Conservation (phyloP, 2,329 filamentous ascomycete species). For the Zasmidium cellare region DNA sequence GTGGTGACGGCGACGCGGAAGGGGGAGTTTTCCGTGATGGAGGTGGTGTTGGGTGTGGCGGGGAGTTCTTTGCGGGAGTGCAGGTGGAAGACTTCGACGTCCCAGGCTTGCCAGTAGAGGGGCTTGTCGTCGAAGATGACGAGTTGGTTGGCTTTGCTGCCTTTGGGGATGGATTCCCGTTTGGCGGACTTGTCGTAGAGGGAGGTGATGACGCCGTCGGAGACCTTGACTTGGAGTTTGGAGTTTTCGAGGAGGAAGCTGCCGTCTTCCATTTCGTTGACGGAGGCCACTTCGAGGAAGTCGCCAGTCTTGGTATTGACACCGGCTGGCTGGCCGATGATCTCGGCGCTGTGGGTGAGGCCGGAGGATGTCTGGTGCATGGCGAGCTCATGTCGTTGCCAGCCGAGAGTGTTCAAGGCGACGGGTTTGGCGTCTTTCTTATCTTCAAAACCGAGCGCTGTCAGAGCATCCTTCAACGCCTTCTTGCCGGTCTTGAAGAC, state of each 20-base stretch:
- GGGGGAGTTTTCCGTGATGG: conserved; percentile 68
- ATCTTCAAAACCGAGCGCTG: conserved; percentile 63
- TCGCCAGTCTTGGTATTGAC: background rate
- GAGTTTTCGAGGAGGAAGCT: conserved; percentile 79
- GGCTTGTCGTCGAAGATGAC: conserved; percentile 98
- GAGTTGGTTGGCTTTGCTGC: conserved; percentile 80
- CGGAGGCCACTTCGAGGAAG: conserved; percentile 10
- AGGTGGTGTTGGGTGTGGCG: conserved; percentile 59
- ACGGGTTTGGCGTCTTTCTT: conserved; percentile 52
- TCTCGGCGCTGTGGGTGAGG: conserved; percentile 2
- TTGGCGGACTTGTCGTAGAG: conserved; percentile 72
- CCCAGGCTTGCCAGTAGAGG: conserved; percentile 96
- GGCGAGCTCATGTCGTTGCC: conserved; percentile 57
- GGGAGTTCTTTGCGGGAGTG: conserved; percentile 78
- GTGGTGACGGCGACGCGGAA: conserved; percentile 81
- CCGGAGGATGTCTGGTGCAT: conserved; percentile 4
- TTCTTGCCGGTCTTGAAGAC: conserved; percentile 76
- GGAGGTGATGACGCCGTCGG: conserved; percentile 77
- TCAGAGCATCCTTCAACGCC: conserved; percentile 68
- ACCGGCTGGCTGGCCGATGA: conserved; percentile 17
- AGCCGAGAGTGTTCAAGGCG: conserved; percentile 83
- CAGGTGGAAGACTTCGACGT: conserved; percentile 95
- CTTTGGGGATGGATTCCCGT: conserved; percentile 74
- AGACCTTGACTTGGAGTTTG: conserved; percentile 70
- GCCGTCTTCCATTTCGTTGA: conserved; percentile 18